Conservation (phyloP, 2,329 filamentous ascomycete species). For the Nannizziopsis barbatae region DNA sequence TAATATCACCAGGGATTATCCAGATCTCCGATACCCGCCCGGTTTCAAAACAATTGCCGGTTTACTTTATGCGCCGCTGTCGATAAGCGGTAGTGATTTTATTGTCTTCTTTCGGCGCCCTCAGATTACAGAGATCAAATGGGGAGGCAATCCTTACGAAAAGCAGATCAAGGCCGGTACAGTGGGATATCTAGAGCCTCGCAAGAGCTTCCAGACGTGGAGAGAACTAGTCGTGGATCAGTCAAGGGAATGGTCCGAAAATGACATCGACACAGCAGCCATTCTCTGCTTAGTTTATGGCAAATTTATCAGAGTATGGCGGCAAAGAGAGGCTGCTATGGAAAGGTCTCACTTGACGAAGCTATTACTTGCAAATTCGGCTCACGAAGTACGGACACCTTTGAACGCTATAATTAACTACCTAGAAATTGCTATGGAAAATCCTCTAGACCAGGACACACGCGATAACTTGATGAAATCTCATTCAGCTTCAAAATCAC, state of each 20-base stretch:
- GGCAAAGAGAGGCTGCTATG: constrained; percentile 6
- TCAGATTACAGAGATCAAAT: constrained; percentile 3
- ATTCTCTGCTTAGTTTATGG: constrained; percentile 5
- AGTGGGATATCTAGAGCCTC: not conserved
- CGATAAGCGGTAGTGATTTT: constrained; percentile 1
- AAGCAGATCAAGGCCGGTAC: constrained; percentile 1
- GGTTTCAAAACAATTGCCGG: constrained; percentile 4
- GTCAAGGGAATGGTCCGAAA: constrained; percentile 4
- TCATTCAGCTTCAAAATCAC: constrained; percentile 8
- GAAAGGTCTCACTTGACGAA: constrained; percentile 4
- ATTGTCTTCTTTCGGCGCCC: constrained; percentile 6
- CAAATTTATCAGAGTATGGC: constrained; percentile 7
- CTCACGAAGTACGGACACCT: constrained; percentile 6
- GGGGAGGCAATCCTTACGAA: constrained; percentile 7
- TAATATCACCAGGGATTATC: not conserved
- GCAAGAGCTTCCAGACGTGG: constrained; percentile 6
- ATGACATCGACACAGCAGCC: constrained; percentile 1
- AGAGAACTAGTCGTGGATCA: constrained; percentile 1
- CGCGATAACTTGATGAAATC: constrained; percentile 4
- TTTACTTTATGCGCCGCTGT: constrained; percentile 3
- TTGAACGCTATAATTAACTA: constrained; percentile 8
- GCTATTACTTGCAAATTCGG: constrained; percentile 6
- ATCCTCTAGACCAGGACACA: not conserved
- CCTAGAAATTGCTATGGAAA: constrained; percentile 6
- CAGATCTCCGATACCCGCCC: constrained; percentile 3